These are phyloP conservation scores for Zygoascus bituminiphila DNA, from an alignment of 805 yeast species.

Conservation along the genomic window DNA sequence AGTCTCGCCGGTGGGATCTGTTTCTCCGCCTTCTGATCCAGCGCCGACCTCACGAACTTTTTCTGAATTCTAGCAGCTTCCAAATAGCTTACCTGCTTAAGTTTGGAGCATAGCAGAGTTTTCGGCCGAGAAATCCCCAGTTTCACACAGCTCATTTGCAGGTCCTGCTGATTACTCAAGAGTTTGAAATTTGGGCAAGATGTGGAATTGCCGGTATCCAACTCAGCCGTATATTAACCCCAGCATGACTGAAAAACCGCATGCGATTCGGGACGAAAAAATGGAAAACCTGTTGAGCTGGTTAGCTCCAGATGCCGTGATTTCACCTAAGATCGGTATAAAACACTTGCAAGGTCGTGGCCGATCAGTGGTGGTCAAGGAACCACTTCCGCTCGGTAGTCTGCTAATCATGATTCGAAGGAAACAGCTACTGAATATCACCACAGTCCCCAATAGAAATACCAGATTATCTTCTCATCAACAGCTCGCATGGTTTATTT, in stretches of 20 bases:
- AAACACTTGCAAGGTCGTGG: slow-evolving; percentile 44
- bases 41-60: slow-evolving; percentile 13
- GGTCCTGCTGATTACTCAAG: too few relatives aligned
- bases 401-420: slow-evolving; percentile 50
- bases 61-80: slow-evolving; percentile 18
- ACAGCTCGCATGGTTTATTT: slow-evolving; percentile 18
- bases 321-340: slow-evolving; percentile 28
- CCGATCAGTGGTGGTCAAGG: slow-evolving; percentile 48
- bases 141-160: slow-evolving; percentile 1
- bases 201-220: too few relatives aligned
- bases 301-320: slow-evolving; percentile 9
- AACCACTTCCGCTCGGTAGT: slow-evolving; percentile 34
- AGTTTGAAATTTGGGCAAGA: slow-evolving; percentile 1
- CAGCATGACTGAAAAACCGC: neutral
- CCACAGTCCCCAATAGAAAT: slow-evolving; percentile 10
- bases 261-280: neutral
- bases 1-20: slow-evolving; percentile 1
- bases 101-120: slow-evolving; percentile 8
- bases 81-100: slow-evolving; percentile 16
- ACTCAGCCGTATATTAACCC: too few relatives aligned
- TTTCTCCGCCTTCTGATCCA: slow-evolving; percentile 18
- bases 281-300: slow-evolving; percentile 5
- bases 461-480: slow-evolving; percentile 18
- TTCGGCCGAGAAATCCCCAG: slow-evolving; percentile 1
- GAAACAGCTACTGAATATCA: slow-evolving; percentile 44